Evolutionary conservation across 2,329 filamentous ascomycete species (phyloP).

Genomic region (Sporothrix sp.): DNA sequence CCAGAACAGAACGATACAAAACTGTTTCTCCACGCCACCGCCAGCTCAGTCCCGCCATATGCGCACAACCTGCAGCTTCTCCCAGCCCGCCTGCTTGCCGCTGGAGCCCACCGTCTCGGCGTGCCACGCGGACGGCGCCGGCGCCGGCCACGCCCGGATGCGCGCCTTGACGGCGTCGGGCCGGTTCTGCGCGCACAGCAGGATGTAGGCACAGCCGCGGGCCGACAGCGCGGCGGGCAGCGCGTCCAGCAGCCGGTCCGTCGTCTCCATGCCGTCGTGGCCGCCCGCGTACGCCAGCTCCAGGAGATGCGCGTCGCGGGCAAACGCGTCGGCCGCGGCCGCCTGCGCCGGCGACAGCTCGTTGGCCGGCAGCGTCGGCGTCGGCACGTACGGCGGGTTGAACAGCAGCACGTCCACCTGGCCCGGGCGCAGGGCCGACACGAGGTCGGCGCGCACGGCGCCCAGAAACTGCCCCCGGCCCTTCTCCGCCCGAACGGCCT

Average conservation of each 20-base stretch:
- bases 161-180: slow-evolving; percentile 42
- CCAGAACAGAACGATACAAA: too few relatives aligned
- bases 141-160: slow-evolving; percentile 19
- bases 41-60: slow-evolving; percentile 60
- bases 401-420: slow-evolving; percentile 80
- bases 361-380: slow-evolving; percentile 56
- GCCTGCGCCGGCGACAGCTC: background rate
- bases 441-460: slow-evolving; percentile 61
- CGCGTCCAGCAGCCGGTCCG: slow-evolving; percentile 62
- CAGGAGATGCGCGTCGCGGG: slow-evolving; percentile 73
- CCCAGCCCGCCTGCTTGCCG: slow-evolving; percentile 85
- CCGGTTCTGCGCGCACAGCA: slow-evolving; percentile 85
- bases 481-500: slow-evolving; percentile 28
- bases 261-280: slow-evolving; percentile 86
- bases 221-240: slow-evolving; percentile 54
- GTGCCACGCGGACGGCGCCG: slow-evolving; percentile 43
- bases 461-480: slow-evolving; percentile 45
- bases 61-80: slow-evolving; percentile 80
- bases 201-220: slow-evolving; percentile 74
- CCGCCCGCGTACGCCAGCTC: slow-evolving; percentile 85
- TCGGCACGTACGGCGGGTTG: slow-evolving; percentile 95
- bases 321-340: slow-evolving; percentile 40
- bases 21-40: too few relatives aligned
- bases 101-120: slow-evolving; percentile 71
- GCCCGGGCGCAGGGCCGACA: slow-evolving; percentile 45